Base-by-base conservation (phyloP, 1,284 basidiomycete species). In the Ustilago shanxiensis region DNA sequence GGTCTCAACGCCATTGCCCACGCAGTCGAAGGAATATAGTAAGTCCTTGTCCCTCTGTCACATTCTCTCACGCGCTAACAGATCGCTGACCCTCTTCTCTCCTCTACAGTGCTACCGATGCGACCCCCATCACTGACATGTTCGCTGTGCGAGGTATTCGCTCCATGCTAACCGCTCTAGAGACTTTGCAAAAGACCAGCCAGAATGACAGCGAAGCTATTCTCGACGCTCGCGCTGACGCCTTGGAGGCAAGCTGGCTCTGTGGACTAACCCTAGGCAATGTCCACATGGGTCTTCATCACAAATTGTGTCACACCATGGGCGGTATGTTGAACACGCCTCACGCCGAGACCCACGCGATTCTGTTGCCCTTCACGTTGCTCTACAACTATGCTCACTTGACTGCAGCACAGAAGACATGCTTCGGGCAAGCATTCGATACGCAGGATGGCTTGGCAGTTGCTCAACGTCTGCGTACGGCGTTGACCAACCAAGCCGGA, bases 1-100 rank as follows among this genome's bases (percentile, higher is more conserved):
- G 88, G 88, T 28, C 79, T 89, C 52, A 89, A 89, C 75, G 88
- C 88, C 13, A 87, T 89, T 65, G 88, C 88, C 0, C 88, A 89
- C 73, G 86, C 88, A 35, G 72, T 68, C 55, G 63, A 60, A 33
- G 47, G 57, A 8, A 29, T 63, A 35, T 60, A 52, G 66, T 55
- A 31, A 58, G 49, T 56, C 11, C n/a, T 1, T 2, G 22, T 2
- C 6, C 37, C 29, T 37, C 35, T 37, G 35, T 16, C 35, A 37
- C 16, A 9, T 37, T 37, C 9, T 9, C 35, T 37, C 35, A 26
- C 11, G 45, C 3, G 24, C 44, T 50, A 37, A 47, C 49, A 7
- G 8, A 16, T 16, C 35, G 8, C 24, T 39, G 49, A 37, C 28
- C 3, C 86, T 88, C 37, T 88, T 89, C 66, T 88, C 88, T 0